Evolutionary conservation across 805 yeast species (phyloP).

Genomic region (Barnettozyma wickerhamii): DNA sequence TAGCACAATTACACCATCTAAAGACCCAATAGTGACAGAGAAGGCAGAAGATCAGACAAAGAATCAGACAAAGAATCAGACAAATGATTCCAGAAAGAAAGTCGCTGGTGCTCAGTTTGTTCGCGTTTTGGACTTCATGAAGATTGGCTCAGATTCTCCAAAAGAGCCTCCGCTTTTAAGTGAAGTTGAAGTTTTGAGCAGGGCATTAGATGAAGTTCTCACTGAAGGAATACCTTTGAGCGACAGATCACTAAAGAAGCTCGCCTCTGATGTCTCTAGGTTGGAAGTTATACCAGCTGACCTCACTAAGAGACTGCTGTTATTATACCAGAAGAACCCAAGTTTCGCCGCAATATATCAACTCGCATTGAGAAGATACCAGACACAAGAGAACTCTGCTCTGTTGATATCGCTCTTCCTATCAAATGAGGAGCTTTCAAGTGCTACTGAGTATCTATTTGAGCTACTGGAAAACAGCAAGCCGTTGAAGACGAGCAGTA

Average conservation of each 20-base stretch:
- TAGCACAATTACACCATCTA: neutral
- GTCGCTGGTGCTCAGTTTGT: too few species aligned
- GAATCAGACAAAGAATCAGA: too few species aligned
- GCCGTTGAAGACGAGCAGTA: conserved; percentile 1
- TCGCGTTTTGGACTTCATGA: too few species aligned
- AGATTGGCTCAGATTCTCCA: too few species aligned
- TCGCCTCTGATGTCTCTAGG: neutral
- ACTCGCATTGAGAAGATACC: neutral
- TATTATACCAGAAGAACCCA: neutral
- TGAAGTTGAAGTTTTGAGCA: neutral
- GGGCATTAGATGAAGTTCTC: neutral
- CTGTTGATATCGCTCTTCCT: conserved; percentile 11
- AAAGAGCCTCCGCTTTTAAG: too few species aligned
- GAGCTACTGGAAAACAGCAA: neutral
- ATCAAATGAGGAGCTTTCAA: conserved; percentile 1
- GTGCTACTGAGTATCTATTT: conserved; percentile 9
- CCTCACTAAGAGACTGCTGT: neutral
- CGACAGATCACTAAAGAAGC: neutral
- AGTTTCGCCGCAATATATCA: conserved; percentile 1
- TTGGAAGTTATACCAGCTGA: neutral
- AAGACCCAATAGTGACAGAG: conserved; percentile 2
- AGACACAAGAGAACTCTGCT: conserved; percentile 1
- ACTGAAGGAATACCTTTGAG: too few species aligned
- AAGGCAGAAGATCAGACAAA: too few species aligned
- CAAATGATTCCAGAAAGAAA: too few species aligned